These are phyloP conservation scores for Stachybotrys echinatus DNA, from an alignment of 2,329 filamentous ascomycete genomes.

Conservation along the genomic window DNA sequence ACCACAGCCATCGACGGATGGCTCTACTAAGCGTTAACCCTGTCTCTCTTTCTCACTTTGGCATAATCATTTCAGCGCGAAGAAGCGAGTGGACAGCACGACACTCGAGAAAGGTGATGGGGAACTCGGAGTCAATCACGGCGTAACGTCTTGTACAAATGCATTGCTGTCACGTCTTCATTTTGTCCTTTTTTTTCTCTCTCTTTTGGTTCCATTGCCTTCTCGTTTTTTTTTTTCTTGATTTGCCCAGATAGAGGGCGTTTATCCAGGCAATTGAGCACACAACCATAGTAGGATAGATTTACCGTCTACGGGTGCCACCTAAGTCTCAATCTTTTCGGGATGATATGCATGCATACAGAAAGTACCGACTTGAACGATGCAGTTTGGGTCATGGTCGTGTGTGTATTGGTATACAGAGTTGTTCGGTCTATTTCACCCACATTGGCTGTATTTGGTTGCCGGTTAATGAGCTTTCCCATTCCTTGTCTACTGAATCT, in stretches of 20 bases:
- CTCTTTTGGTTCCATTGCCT: conserved; percentile 6
- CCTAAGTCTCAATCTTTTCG: background rate
- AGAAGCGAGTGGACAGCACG: conserved; percentile 14
- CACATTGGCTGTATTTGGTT: background rate
- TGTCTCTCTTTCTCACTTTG: conserved; percentile 6
- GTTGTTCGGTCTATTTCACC: background rate
- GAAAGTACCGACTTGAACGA: background rate
- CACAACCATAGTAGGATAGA: conserved; percentile 25
- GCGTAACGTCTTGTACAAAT: conserved; percentile 20
- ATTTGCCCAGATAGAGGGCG: background rate
- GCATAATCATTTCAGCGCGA: conserved; percentile 15
- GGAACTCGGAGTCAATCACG: conserved; percentile 20
- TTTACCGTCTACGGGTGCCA: background rate
- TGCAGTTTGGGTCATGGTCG: background rate
- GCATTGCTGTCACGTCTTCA: conserved; percentile 7
- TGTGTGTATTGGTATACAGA: background rate
- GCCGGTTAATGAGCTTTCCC: background rate
- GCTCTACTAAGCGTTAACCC: background rate
- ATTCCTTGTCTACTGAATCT: conserved; percentile 46
- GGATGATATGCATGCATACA: background rate
- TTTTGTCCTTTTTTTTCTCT: conserved; percentile 14
- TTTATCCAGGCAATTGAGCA: background rate
- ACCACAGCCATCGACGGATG: background rate
- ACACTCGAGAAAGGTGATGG: conserved; percentile 10
- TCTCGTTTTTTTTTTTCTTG: conserved; percentile 5